These are phyloP conservation scores for Magnusiomyces suaveolens DNA, from an alignment of 1,139 yeast species.

Conservation along the genomic window DNA sequence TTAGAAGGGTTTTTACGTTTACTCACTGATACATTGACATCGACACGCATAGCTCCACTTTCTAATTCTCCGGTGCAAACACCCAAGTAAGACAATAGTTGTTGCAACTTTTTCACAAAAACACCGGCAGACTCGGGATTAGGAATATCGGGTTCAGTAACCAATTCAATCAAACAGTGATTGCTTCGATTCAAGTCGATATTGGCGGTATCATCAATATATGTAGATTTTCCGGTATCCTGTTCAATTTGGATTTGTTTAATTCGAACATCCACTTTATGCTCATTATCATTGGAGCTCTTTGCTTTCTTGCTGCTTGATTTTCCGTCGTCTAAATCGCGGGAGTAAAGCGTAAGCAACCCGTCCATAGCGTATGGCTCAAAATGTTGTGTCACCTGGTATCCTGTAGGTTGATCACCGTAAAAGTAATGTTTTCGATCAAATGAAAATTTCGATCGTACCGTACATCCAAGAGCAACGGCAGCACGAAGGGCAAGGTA, in stretches of 20 bases:
- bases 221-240: constrained; percentile 81
- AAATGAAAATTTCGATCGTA: constrained; percentile 53
- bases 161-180: constrained; percentile 80
- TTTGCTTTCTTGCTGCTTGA: constrained; percentile 3
- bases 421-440: constrained; percentile 95
- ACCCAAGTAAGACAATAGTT: constrained; percentile 53
- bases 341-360: constrained; percentile 37
- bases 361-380: constrained; percentile 74
- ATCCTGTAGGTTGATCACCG: constrained; percentile 94
- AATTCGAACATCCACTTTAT: constrained; percentile 33
- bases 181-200: constrained; percentile 80
- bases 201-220: constrained; percentile 36
- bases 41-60: constrained; percentile 91
- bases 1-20: constrained; percentile 23
- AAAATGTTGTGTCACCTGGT: constrained; percentile 87
- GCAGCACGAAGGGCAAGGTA: constrained; percentile 65
- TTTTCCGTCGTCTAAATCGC: constrained; percentile 42
- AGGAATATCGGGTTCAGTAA: constrained; percentile 80
- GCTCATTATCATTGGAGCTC: too few species aligned
- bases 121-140: constrained; percentile 59
- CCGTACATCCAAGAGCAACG: constrained; percentile 52
- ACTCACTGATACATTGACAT: constrained; percentile 76
- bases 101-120: constrained; percentile 73
- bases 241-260: constrained; percentile 84
- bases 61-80: constrained; percentile 88